Conservation (phyloP, 2,329 filamentous ascomycete genomes). For the Monosporascus cannonballus region DNA sequence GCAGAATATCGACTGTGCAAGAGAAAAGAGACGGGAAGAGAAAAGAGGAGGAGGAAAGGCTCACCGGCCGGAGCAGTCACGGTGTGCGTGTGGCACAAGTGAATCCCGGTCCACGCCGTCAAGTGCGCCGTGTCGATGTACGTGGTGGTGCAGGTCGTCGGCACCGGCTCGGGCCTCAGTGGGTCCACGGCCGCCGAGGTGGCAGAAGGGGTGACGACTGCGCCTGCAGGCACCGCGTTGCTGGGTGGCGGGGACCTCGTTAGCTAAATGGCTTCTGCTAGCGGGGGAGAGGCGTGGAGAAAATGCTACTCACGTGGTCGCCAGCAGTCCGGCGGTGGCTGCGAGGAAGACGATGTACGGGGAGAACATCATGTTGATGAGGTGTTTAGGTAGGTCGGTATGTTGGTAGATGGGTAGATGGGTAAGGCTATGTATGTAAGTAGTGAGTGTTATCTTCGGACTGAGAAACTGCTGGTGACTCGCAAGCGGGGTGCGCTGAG, state of each 20-base stretch:
- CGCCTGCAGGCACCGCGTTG: slow-evolving; percentile 5
- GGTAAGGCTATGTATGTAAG: no score
- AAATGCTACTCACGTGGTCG: slow-evolving; percentile 11
- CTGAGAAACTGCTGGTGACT: no score
- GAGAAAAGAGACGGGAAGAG: slow-evolving; percentile 4
- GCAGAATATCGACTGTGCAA: not conserved
- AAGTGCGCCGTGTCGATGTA: slow-evolving; percentile 13
- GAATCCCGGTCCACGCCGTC: slow-evolving; percentile 13
- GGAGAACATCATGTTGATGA: slow-evolving; percentile 12
- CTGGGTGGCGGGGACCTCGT: slow-evolving; percentile 3
- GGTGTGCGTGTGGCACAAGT: slow-evolving; percentile 20
- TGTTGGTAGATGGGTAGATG: no score
- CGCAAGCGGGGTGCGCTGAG: no score
- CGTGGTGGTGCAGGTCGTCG: slow-evolving; percentile 17
- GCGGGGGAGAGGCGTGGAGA: no score
- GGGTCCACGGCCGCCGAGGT: not conserved
- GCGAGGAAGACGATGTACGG: slow-evolving; percentile 5
- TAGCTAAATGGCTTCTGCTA: not conserved
- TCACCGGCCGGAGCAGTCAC: slow-evolving; percentile 12
- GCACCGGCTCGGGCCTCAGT: no score
- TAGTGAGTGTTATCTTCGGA: no score
- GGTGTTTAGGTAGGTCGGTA: not conserved
- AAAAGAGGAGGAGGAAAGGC: slow-evolving; percentile 1
- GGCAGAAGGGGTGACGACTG: not conserved
- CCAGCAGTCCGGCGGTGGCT: slow-evolving; percentile 8